Base-by-base conservation (phyloP, 73 alveolate genomes). In the Paraurostyla sp. region DNA sequence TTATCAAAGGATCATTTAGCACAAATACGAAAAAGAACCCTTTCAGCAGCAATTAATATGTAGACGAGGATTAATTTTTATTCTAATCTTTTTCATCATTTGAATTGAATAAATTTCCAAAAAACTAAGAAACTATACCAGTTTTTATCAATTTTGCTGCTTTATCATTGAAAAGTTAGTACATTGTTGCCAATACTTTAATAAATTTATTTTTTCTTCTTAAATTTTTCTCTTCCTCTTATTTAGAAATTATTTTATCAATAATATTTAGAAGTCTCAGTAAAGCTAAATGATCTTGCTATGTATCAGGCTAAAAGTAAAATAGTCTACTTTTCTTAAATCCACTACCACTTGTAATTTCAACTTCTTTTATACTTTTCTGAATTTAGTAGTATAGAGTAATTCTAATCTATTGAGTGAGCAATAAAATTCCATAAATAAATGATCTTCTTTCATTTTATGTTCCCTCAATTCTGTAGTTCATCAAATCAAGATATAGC, bases 211-310 rank as follows among this genome's bases (percentile, higher is more conserved):
- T 38, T 40, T 65, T 65, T 38, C 82, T 65, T 22, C 41, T 65
- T 38, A 65, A 18, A 38, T 38, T 65, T 40, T 65, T 65, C 7
- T 25, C 82, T 22, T 65, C 82, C 32, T 65, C 82, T 38, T 65
- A 38, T 65, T 65, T 65, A 2, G 56, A 65, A 13, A 65, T 65
- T 1, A 65, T 65, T 40, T 65, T 65, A 65, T 65, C 82, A 65
- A 38, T 65, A 56, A 65, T 65, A 65, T 65, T 65, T 38, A 65
- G 58, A 15, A 65, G 25, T 38, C 82, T 33, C 58, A 65, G 38
- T 9, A 65, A 65, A 11, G 60, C 58, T 35, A 65, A 22, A 65
- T 65, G 82, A 65, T 65, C 82, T 65, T 65, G 46, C 46, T 65
- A 65, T 3, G 82, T 65, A 30, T 65, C 82, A 7, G 82, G 82